These are phyloP conservation scores for Gracilaria vermiculophylla DNA, from an alignment of 23 red algal genomes.

Conservation along the genomic window DNA sequence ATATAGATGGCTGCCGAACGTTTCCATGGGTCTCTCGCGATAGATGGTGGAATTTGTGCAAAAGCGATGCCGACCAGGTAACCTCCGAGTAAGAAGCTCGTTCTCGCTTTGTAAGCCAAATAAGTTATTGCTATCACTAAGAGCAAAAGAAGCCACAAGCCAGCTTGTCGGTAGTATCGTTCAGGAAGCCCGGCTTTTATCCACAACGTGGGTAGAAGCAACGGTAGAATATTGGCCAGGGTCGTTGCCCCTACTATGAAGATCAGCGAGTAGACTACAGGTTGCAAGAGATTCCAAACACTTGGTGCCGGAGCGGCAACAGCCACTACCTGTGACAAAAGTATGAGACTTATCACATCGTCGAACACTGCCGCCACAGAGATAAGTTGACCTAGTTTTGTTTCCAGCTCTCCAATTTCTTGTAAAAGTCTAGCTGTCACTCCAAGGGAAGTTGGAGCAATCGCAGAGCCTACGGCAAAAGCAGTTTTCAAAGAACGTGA, in stretches of 20 bases:
- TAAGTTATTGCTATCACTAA: conserved; percentile 6
- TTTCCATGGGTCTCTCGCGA: conserved; percentile 30
- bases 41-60: neutral
- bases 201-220: neutral
- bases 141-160: conserved; percentile 31
- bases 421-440: conserved; percentile 53
- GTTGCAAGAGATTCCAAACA: conserved; percentile 21
- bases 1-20: neutral
- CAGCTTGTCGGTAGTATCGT: neutral
- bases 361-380: conserved; percentile 67
- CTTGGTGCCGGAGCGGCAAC: conserved; percentile 10
- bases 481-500: conserved; percentile 18
- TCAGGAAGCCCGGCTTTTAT: neutral
- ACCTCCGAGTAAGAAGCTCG: conserved; percentile 54
- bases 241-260: conserved; percentile 20
- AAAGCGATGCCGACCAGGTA: conserved; percentile 65
- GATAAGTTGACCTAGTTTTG: conserved; percentile 50
- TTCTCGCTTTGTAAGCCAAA: conserved; percentile 30
- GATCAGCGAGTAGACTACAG: conserved; percentile 27
- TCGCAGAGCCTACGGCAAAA: conserved; percentile 47
- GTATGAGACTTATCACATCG: conserved; percentile 64
- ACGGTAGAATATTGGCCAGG: conserved; percentile 21
- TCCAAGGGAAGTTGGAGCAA: conserved; percentile 69
- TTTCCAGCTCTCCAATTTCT: conserved; percentile 40
- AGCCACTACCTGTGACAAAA: conserved; percentile 49